phyloP scores from a whole-genome alignment of 768 basidiomycete species.

The Suillus clintonianus region DNA sequence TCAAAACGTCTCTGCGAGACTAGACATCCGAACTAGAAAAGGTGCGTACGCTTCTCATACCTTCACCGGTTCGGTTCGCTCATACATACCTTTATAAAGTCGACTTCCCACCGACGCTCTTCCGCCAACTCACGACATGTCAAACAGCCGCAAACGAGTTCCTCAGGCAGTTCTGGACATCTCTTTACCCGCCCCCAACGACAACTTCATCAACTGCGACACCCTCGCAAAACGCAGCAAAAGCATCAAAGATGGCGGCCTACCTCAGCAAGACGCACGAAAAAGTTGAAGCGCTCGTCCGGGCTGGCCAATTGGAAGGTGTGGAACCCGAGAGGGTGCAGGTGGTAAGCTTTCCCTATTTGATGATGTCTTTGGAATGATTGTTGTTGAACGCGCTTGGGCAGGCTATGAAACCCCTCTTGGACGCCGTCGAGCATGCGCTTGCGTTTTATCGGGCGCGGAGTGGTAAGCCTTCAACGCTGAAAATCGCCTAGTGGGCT shows the following conservation, averaged over 20 bases:
- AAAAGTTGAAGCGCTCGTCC: conserved; percentile 80
- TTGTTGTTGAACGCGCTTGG: neutral
- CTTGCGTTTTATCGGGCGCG: conserved; percentile 57
- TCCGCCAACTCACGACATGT: conserved; percentile 83
- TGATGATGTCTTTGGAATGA: neutral
- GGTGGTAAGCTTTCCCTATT: conserved; percentile 48
- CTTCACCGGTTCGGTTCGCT: neutral
- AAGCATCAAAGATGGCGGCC: conserved; percentile 85
- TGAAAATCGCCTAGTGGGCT: neutral
- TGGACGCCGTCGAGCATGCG: conserved; percentile 75
- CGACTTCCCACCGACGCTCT: conserved; percentile 76
- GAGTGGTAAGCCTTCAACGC: conserved; percentile 18
- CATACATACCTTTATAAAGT: conserved; percentile 40
- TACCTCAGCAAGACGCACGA: conserved; percentile 80
- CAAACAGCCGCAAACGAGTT: conserved; percentile 96
- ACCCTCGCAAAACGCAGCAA: conserved; percentile 69
- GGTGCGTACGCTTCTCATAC: conserved; percentile 42
- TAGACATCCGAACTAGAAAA: conserved; percentile 67
- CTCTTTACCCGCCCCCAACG: conserved; percentile 73
- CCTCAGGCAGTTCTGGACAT: conserved; percentile 92
- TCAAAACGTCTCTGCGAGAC: conserved; percentile 69
- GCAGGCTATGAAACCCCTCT: conserved; percentile 76
- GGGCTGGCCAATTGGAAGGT: conserved; percentile 57
- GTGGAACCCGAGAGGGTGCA: conserved; percentile 64
- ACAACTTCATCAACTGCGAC: conserved; percentile 52